Base-by-base conservation (phyloP, 2,329 filamentous ascomycete species). In the Aspergillus sp. region DNA sequence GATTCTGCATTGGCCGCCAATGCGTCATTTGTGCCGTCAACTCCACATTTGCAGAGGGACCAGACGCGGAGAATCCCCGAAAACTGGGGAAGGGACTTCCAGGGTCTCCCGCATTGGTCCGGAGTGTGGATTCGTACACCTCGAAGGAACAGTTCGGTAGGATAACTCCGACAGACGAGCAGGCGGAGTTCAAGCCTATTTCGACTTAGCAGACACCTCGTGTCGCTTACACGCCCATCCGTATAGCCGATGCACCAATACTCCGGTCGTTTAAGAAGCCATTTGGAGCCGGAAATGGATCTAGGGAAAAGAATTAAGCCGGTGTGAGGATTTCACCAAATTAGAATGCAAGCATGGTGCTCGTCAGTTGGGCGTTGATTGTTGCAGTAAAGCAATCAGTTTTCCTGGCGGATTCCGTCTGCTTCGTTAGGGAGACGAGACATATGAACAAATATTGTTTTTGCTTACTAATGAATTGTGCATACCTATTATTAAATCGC, bases 141-240 rank as follows among this genome's bases (percentile, higher is more conserved):
- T 27, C 21, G 8, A n/a, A 48, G 7, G 44, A 23, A 48, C 8
- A 15, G 19, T 3, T 17, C 23, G 11, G 44, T 48, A 23, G 21
- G 13, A 27, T n/a, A 4, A 30, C 7, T 49, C 21, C 15, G 13
- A 30, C 47, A 49, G 23, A 49, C 25, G 25, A 30, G 23, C 23
- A 32, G 23, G 23, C 47, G 47, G 47, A 49, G 47, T 49, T 49
- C 47, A 49, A 49, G 47, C 47, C 47, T 49, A 49, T 49, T 49
- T 49, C 15, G 47, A 49, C 47, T 49, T 49, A 49, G 47, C 15
- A 49, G 47, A 49, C 6, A 30, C 15, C 15, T 21, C 25, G 23
- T 11, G 8, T 27, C 25, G 23, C 32, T 36, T 36, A 11, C 17
- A 21, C 17, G 8, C 19, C 8, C 23, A 10, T 8, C 39, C 39